Percentiles rank a stretch among this genome's conserved stretches.
Conservation (phyloP, 139 green algal species). For the Coccomyxa sp. region DNA sequence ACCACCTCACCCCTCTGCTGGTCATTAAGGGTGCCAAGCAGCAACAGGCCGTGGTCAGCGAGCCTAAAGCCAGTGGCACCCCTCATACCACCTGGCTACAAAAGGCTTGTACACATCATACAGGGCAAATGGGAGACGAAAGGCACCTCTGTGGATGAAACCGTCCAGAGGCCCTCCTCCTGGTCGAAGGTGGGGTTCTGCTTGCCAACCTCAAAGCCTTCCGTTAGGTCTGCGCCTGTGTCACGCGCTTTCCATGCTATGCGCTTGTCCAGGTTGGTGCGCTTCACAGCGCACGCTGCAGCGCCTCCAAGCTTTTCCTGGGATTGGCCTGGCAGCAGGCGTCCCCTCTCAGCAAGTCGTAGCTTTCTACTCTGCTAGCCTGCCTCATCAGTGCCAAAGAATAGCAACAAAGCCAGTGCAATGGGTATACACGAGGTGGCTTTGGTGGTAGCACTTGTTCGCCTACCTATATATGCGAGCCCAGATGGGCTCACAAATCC, state of each 20-base stretch:
- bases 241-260: conserved; percentile 43
- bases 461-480: conserved; percentile 76
- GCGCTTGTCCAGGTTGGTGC: conserved; percentile 75
- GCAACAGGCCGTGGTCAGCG: no score
- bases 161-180: conserved; percentile 71
- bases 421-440: no score
- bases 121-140: no score
- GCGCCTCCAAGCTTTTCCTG: conserved; percentile 68
- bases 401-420: neutral
- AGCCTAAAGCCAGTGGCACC: no score
- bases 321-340: conserved; percentile 52
- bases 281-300: conserved; percentile 77
- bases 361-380: neutral
- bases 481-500: conserved; percentile 71
- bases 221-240: conserved; percentile 72
- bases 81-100: no score
- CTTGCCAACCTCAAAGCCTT: conserved; percentile 76
- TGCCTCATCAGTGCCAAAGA: neutral
- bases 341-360: neutral
- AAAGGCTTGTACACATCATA: no score
- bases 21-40: no score
- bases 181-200: conserved; percentile 63
- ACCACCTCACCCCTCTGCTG: no score
- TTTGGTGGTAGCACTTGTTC: neutral
- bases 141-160: conserved; percentile 39